Evolutionary conservation across 305 asterid species (phyloP).

Genomic region (Fraxinus paxiana): DNA sequence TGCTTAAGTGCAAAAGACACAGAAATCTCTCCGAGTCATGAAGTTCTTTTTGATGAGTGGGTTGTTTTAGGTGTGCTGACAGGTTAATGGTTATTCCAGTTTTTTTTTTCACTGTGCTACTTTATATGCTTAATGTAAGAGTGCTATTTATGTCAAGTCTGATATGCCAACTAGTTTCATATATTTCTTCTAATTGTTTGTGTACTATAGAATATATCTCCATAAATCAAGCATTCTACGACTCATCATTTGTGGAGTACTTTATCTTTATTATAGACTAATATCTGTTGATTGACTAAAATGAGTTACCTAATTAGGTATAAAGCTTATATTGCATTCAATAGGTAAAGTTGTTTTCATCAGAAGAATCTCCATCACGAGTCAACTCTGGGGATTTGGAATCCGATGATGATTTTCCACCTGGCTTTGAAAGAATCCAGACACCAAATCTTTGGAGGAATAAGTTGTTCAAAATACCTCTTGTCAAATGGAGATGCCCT

Average conservation of each 20-base stretch:
- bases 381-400: slow-evolving; percentile 27
- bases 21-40: not conserved
- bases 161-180: not conserved
- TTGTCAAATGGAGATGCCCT: slow-evolving; percentile 54
- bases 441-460: slow-evolving; percentile 32
- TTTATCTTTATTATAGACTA: not conserved
- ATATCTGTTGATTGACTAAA: not conserved
- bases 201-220: not conserved
- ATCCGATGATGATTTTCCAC: slow-evolving; percentile 52
- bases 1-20: not conserved
- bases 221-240: not conserved
- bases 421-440: slow-evolving; percentile 53
- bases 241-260: not conserved
- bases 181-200: not conserved
- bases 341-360: slow-evolving; percentile 48
- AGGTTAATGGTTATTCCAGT: not conserved
- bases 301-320: not conserved
- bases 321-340: not conserved
- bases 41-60: not conserved
- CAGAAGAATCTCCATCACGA: slow-evolving; percentile 48
- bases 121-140: not conserved
- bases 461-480: slow-evolving; percentile 43
- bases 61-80: not conserved
- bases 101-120: not conserved
- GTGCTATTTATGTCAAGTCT: not conserved